phyloP scores from a whole-genome alignment of 2,329 filamentous ascomycete species.

The Exophiala phaeomuriformis region DNA sequence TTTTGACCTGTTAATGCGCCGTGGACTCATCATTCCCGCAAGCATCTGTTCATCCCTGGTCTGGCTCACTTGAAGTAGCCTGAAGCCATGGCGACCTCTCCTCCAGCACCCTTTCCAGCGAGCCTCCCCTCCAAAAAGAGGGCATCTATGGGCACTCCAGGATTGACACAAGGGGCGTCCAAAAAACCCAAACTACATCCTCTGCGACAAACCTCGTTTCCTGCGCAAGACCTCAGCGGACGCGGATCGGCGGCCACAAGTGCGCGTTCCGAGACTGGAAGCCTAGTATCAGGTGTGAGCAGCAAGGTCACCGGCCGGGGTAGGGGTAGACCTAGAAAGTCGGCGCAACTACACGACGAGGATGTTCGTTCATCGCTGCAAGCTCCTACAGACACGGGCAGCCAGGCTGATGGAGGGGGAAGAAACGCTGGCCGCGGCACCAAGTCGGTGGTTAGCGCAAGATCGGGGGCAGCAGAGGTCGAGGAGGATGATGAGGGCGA shows the following conservation, averaged over 20 bases:
- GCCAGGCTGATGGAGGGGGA: conserved; percentile 11
- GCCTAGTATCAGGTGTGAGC: conserved; percentile 22
- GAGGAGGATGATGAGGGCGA: conserved; percentile 27
- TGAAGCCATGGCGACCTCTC: conserved; percentile 24
- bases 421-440: conserved; percentile 13
- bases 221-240: conserved; percentile 24
- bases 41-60: not conserved
- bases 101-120: conserved; percentile 22
- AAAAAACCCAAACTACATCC: conserved; percentile 35
- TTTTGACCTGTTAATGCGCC: no score
- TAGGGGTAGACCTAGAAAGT: conserved; percentile 26
- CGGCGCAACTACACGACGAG: conserved; percentile 22
- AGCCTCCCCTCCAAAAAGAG: conserved; percentile 34
- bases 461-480: conserved; percentile 22
- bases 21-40: not conserved
- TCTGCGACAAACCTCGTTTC: conserved; percentile 43
- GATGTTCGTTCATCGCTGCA: conserved; percentile 14
- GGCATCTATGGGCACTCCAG: conserved; percentile 35
- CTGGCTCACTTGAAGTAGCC: not conserved
- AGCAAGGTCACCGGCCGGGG: conserved; percentile 21
- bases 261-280: conserved; percentile 27
- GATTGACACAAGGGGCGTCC: conserved; percentile 31
- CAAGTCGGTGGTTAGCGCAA: conserved; percentile 23
- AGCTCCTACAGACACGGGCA: conserved; percentile 8
- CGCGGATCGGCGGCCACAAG: conserved; percentile 15